Conservation (phyloP, 345 rosid species). For the Erodium maritimum region DNA sequence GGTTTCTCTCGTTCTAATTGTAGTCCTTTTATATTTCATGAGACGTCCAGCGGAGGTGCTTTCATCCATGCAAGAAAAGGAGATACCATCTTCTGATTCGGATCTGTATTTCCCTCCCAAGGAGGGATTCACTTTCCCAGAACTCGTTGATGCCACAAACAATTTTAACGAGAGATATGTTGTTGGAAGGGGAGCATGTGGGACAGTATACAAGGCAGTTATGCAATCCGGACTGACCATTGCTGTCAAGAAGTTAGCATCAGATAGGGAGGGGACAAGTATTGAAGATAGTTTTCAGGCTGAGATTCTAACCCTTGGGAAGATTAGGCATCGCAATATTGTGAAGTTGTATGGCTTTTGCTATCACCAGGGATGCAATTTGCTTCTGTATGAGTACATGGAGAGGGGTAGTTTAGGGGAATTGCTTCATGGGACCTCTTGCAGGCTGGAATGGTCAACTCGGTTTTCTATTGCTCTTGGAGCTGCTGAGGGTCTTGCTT, state of each 20-base stretch:
- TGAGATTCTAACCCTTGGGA: conserved; percentile 82
- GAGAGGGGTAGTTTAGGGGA: conserved; percentile 82
- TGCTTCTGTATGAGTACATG: conserved; percentile 86
- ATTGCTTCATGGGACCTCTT: conserved; percentile 54
- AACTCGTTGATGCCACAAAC: conserved; percentile 63
- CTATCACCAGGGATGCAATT: conserved; percentile 72
- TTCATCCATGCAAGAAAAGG: conserved; percentile 40
- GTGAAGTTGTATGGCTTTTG: conserved; percentile 90
- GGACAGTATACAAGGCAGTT: conserved; percentile 80
- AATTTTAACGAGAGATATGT: conserved; percentile 68
- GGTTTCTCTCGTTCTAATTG: conserved; percentile 59
- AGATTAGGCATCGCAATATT: conserved; percentile 84
- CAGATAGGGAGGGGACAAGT: conserved; percentile 70
- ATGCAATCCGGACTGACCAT: conserved; percentile 55
- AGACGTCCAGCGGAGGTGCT: conserved; percentile 31
- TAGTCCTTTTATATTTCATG: conserved; percentile 47
- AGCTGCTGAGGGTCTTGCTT: conserved; percentile 92
- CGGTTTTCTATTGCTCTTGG: conserved; percentile 83
- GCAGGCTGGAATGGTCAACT: conserved; percentile 62
- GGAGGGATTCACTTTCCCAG: conserved; percentile 78
- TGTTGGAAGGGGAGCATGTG: conserved; percentile 91
- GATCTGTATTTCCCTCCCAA: conserved; percentile 75
- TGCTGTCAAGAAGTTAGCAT: conserved; percentile 74
- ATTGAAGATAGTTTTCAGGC: conserved; percentile 82
- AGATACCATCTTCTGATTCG: conserved; percentile 27